Base-by-base conservation (phyloP, 2,329 filamentous ascomycete genomes). In the Chaetomium globosum region DNA sequence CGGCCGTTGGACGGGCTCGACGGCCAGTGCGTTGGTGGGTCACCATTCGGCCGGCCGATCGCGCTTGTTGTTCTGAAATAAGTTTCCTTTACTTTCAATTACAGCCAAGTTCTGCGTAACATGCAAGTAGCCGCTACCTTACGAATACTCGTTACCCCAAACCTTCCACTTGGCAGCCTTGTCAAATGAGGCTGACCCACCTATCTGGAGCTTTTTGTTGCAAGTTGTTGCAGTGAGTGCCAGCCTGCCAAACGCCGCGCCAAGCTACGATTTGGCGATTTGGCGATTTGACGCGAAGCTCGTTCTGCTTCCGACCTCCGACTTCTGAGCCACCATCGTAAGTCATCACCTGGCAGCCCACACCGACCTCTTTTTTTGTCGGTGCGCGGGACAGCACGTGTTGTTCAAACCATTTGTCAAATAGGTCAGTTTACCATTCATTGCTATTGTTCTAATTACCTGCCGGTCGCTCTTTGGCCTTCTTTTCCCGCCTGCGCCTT, bases 281-380 rank as follows among this genome's bases (percentile, higher is more conserved):
- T 65, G 67, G 67, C 61, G 64, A 68, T 64, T 64, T 65, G 65
- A 67, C 67, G 67, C 67, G 67, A 67, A 68, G 52, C 58, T 57
- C 30, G 46, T 48, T 31, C 48, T 58, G 57, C 52, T 48, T 36
- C 57, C 56, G 31, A 61, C 55, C 46, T 36, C 57, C 56, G 36
- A 61, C 49, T 36, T 53, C 57, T 49, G 31, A 59, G 26, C 43
- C 21, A 39, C 13, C 67, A 63, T 61, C 62, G 23, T 57, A 59
- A 59, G 60, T 61, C 62, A n/a, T 57, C 62, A 59, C 59, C 65
- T 61, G 65, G 31, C 55, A 64, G 12, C 62, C 58, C 21, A 30
- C 65, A 58, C 61, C 65, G 52, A 60, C 58, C 39, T 46, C 49
- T 23, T 57, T 36, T 31, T 23, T 39, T 53, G 26, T 52, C 30